Percentiles rank a stretch among this genome's conserved stretches.
Evolutionary conservation across 1,284 basidiomycete species (phyloP).

Genomic region (Sporisorium scitamineum): DNA sequence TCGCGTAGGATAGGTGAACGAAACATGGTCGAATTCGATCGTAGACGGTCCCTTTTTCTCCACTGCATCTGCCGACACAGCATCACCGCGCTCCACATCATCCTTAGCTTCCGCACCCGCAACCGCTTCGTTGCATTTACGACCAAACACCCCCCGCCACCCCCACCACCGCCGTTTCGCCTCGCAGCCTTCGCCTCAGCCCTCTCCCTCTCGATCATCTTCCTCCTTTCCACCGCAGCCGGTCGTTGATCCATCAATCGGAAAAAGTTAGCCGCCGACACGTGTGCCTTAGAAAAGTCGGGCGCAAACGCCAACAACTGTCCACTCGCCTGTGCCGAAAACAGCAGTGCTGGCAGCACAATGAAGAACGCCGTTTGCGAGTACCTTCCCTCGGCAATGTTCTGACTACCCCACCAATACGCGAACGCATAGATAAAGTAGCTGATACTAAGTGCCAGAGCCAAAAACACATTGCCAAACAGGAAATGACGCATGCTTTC

Average conservation of each 20-base stretch:
- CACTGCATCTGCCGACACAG: constrained; percentile 9
- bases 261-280: constrained; percentile 56
- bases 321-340: constrained; percentile 62
- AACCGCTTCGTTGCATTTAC: not conserved
- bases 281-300: constrained; percentile 62
- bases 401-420: constrained; percentile 63
- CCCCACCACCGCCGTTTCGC: not conserved
- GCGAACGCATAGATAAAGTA: constrained; percentile 65
- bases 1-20: constrained; percentile 50
- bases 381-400: constrained; percentile 56
- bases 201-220: constrained; percentile 61
- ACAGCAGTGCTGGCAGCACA: constrained; percentile 60
- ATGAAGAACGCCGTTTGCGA: constrained; percentile 62
- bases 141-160: not conserved
- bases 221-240: constrained; percentile 76
- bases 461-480: constrained; percentile 56
- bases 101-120: constrained; percentile 70
- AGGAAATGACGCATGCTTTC: constrained; percentile 54
- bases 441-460: constrained; percentile 57
- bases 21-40: constrained; percentile 37
- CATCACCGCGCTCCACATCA: constrained; percentile 87
- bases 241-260: constrained; percentile 70
- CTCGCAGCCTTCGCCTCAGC: constrained; percentile 32
- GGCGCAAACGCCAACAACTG: constrained; percentile 63
- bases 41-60: constrained; percentile 15